Percentiles rank a stretch among this genome's conserved stretches.
phyloP scores from a whole-genome alignment of 1,139 yeast genomes.

The Saccharomyces hybrid region DNA sequence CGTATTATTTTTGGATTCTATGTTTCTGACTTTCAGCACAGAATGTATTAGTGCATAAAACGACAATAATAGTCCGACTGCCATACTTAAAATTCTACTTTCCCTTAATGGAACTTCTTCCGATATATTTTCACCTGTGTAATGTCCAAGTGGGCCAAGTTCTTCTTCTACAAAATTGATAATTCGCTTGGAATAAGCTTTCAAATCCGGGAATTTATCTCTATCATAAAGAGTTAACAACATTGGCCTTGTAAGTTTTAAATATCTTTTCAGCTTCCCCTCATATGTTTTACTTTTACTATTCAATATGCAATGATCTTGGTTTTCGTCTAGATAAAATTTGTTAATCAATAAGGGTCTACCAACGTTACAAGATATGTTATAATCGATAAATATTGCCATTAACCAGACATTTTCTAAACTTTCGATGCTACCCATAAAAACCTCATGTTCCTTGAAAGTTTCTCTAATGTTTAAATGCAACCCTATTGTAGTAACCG shows the following conservation, averaged over 20 bases:
- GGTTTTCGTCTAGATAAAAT: conserved; percentile 13
- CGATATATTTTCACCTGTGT: conserved; percentile 12
- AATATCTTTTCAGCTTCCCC: conserved; percentile 13
- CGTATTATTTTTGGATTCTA: conserved; percentile 7
- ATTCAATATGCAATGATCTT: conserved; percentile 5
- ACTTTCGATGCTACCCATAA: conserved; percentile 17
- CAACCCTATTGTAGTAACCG: conserved; percentile 29
- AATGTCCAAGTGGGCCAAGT: conserved; percentile 16
- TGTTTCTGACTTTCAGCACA: conserved; percentile 4
- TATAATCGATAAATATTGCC: conserved; percentile 27
- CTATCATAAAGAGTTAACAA: conserved; percentile 9
- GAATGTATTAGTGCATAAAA: conserved; percentile 10
- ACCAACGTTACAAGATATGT: conserved; percentile 27
- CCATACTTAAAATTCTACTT: conserved; percentile 9
- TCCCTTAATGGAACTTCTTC: conserved; percentile 10
- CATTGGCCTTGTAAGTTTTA: conserved; percentile 20
- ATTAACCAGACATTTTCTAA: conserved; percentile 28
- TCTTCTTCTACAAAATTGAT: conserved; percentile 18
- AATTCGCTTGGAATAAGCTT: conserved; percentile 8
- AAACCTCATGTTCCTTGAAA: conserved; percentile 16
- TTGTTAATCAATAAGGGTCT: conserved; percentile 23
- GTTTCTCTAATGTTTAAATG: conserved; percentile 24
- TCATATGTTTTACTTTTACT: conserved; percentile 5
- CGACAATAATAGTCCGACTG: conserved; percentile 9
- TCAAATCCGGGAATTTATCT: conserved; percentile 12